Evolutionary conservation across 306 rosid genomes (phyloP).

Genomic region (Acmispon strigosus): DNA sequence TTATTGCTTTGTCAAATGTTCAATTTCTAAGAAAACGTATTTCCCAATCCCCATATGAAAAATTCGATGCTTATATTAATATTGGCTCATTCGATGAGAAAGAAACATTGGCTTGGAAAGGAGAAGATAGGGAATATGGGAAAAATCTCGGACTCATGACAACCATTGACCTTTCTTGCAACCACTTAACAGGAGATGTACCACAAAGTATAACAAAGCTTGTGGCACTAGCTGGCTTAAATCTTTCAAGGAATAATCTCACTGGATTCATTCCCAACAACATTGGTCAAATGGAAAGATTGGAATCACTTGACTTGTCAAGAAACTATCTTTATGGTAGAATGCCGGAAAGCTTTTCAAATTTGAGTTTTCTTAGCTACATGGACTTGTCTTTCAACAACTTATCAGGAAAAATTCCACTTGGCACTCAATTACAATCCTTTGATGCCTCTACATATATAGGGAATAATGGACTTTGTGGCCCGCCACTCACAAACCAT

Average conservation of each 20-base stretch:
- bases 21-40: background rate
- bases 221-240: constrained; percentile 6
- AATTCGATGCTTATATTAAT: background rate
- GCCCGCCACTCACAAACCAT: too few relatives aligned
- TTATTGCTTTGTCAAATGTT: background rate
- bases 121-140: constrained; percentile 14
- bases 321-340: background rate
- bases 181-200: constrained; percentile 24
- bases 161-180: constrained; percentile 32
- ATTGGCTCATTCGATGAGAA: background rate
- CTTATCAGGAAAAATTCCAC: background rate
- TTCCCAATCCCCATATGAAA: background rate
- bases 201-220: constrained; percentile 15
- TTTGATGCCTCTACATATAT: too few relatives aligned
- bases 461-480: too few relatives aligned
- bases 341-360: background rate
- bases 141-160: constrained; percentile 15
- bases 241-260: constrained; percentile 23
- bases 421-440: background rate
- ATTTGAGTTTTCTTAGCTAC: background rate
- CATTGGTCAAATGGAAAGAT: constrained; percentile 15
- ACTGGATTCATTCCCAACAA: constrained; percentile 20
- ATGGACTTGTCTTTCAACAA: background rate
- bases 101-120: constrained; percentile 16
- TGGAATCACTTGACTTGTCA: constrained; percentile 29